phyloP scores from a whole-genome alignment of 352 stramenopile genomes.

The Peronospora tabacina region DNA sequence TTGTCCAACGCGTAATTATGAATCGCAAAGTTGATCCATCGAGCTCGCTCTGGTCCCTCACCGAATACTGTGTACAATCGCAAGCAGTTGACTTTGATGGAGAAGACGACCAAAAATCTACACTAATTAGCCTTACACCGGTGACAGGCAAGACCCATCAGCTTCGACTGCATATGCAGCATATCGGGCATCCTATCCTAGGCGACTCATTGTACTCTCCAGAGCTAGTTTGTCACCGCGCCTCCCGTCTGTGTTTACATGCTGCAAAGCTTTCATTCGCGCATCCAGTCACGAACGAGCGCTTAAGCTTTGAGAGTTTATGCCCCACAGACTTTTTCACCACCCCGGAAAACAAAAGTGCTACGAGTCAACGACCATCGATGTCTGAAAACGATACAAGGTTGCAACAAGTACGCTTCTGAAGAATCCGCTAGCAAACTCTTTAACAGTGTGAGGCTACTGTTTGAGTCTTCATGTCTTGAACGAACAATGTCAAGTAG shows the following conservation, averaged over 20 bases:
- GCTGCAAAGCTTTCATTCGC: slow-evolving; percentile 32
- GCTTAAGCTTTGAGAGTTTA: slow-evolving; percentile 30
- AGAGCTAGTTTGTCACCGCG: slow-evolving; percentile 31
- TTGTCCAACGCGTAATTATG: slow-evolving; percentile 46
- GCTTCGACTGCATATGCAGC: slow-evolving; percentile 90
- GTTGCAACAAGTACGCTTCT: neutral
- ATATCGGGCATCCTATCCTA: slow-evolving; percentile 89
- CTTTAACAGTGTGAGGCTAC: neutral
- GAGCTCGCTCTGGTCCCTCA: slow-evolving; percentile 30
- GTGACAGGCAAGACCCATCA: slow-evolving; percentile 90
- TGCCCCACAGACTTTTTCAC: slow-evolving; percentile 19
- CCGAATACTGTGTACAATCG: slow-evolving; percentile 26
- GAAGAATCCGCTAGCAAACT: neutral
- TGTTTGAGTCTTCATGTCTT: neutral
- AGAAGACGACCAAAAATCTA: slow-evolving; percentile 14
- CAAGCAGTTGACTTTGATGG: slow-evolving; percentile 1
- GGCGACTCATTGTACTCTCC: slow-evolving; percentile 85
- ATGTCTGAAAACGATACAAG: neutral
- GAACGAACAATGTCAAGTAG: too few relatives aligned
- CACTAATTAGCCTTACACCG: slow-evolving; percentile 57
- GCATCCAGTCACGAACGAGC: slow-evolving; percentile 37
- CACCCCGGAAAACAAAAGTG: neutral
- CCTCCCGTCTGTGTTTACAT: slow-evolving; percentile 45
- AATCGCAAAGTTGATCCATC: slow-evolving; percentile 19
- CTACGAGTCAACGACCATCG: slow-evolving; percentile 8